Evolutionary conservation across 352 stramenopile genomes (phyloP).

Genomic region (Peronosclerospora sorghi): DNA sequence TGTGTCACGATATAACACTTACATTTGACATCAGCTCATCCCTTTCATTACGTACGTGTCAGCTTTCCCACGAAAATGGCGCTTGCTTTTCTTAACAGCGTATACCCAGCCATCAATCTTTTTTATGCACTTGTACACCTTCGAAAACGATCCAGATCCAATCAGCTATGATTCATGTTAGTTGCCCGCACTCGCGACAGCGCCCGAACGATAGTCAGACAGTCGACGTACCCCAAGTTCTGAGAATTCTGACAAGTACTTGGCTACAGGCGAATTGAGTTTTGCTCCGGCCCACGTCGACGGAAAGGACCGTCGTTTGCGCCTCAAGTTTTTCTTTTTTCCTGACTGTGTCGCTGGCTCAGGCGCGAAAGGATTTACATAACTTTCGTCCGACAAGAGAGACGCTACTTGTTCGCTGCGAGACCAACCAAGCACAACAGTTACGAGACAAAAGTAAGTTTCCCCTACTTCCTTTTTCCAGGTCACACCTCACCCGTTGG

Average conservation of each 20-base stretch:
- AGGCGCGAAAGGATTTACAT: conserved; percentile 64
- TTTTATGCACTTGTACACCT: conserved; percentile 81
- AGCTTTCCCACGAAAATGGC: conserved; percentile 64
- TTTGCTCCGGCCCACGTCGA: conserved; percentile 22
- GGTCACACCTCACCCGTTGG: conserved; percentile 15
- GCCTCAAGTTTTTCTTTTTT: conserved; percentile 47
- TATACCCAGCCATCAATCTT: conserved; percentile 83
- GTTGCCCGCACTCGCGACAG: not conserved
- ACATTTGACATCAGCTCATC: not conserved
- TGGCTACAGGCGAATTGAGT: conserved; percentile 37
- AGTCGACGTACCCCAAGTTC: conserved; percentile 46
- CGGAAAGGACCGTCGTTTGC: conserved; percentile 63
- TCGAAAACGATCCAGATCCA: conserved; percentile 78
- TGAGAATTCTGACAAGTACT: conserved; percentile 72
- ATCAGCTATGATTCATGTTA: conserved; percentile 34
- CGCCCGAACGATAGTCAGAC: not conserved
- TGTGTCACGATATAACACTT: not conserved
- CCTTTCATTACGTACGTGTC: conserved; percentile 50
- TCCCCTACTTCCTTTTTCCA: not conserved
- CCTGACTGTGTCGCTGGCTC: conserved; percentile 33
- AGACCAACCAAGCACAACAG: conserved; percentile 3
- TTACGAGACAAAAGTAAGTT: conserved; percentile 7
- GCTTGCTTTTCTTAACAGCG: conserved; percentile 83
- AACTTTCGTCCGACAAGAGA: conserved; percentile 29
- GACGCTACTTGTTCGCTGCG: conserved; percentile 16